These are phyloP conservation scores for Scytalidium sp. DNA, from an alignment of 2,329 filamentous ascomycete genomes.

Conservation along the genomic window DNA sequence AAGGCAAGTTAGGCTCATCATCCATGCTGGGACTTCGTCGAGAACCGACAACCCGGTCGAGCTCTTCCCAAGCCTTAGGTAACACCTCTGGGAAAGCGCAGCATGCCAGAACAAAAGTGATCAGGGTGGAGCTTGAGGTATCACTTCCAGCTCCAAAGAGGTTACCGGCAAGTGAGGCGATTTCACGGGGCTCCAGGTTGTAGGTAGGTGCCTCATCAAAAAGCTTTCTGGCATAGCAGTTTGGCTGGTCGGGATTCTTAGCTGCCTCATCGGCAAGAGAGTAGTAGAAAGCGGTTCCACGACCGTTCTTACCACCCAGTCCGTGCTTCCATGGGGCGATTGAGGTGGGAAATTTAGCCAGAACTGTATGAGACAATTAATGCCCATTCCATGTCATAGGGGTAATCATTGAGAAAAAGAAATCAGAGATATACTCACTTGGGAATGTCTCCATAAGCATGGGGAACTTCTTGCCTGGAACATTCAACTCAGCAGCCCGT, in stretches of 20 bases:
- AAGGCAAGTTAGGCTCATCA: slow-evolving; percentile 39
- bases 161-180: slow-evolving; percentile 28
- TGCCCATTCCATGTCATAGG: no score
- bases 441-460: slow-evolving; percentile 22
- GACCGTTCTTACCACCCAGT: slow-evolving; percentile 9
- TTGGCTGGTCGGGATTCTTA: slow-evolving; percentile 14
- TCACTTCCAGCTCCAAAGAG: slow-evolving; percentile 39
- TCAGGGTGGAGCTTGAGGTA: slow-evolving; percentile 30
- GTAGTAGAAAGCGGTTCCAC: slow-evolving; percentile 18
- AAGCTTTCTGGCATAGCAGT: slow-evolving; percentile 18
- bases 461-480: slow-evolving; percentile 18
- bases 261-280: slow-evolving; percentile 17
- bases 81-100: slow-evolving; percentile 33
- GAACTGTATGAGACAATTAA: slow-evolving; percentile 7
- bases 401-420: no score
- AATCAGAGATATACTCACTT: slow-evolving; percentile 6
- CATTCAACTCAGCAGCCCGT: slow-evolving; percentile 17
- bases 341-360: slow-evolving; percentile 17
- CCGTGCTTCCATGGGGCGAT: slow-evolving; percentile 21
- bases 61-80: slow-evolving; percentile 33
- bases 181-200: slow-evolving; percentile 12
- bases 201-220: slow-evolving; percentile 20
- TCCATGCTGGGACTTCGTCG: slow-evolving; percentile 41
- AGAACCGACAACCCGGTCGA: slow-evolving; percentile 46
- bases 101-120: slow-evolving; percentile 36